phyloP scores from a whole-genome alignment of 495 filamentous ascomycete species.

The Lentithecium fluviatile region DNA sequence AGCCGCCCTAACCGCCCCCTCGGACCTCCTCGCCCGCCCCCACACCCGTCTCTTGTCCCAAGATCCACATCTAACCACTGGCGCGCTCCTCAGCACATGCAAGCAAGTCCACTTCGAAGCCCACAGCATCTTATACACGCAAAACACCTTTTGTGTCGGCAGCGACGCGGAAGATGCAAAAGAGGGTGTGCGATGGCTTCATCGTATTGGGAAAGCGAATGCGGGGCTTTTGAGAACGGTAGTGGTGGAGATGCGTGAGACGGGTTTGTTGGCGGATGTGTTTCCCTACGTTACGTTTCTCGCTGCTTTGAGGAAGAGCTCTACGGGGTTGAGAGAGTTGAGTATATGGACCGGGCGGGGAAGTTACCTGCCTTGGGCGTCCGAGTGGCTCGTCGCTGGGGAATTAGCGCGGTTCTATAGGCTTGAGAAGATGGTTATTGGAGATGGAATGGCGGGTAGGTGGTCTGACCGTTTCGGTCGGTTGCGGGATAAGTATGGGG shows the following conservation, averaged over 20 bases:
- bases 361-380: too few species aligned
- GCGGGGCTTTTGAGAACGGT: not conserved
- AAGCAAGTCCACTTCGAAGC: not conserved
- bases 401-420: too few species aligned
- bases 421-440: too few species aligned
- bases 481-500: too few species aligned
- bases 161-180: not conserved
- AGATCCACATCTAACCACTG: not conserved
- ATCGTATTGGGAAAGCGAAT: not conserved
- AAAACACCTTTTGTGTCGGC: constrained; percentile 1
- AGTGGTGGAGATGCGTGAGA: not conserved
- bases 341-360: too few species aligned
- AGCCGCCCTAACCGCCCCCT: not conserved
- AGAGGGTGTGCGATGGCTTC: not conserved
- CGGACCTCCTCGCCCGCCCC: not conserved
- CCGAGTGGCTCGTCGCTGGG: too few species aligned
- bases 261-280: not conserved
- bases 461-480: too few species aligned
- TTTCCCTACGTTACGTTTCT: not conserved
- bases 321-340: too few species aligned
- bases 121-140: not conserved
- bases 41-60: not conserved
- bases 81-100: not conserved
- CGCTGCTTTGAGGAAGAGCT: too few species aligned
- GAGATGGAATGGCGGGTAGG: too few species aligned